Evolutionary conservation across 352 stramenopile species (phyloP).

Genomic region (Globisporangium irregulare): DNA sequence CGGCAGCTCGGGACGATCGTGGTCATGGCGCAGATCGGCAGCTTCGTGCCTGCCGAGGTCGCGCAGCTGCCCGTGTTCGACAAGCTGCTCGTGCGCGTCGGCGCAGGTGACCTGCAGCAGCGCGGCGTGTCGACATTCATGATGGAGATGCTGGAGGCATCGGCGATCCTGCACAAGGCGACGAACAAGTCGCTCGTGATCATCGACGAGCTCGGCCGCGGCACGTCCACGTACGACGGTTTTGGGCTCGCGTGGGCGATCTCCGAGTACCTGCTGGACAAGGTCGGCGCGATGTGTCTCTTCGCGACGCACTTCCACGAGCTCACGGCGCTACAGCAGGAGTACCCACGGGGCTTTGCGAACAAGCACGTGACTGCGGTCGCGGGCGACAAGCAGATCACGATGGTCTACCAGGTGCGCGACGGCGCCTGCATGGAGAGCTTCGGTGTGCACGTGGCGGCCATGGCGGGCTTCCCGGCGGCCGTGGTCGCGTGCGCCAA

Average conservation of each 20-base stretch:
- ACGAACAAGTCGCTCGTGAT: slow-evolving; percentile 96
- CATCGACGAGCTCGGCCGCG: slow-evolving; percentile 98
- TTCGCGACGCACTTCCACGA: slow-evolving; percentile 99
- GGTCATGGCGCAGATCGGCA: slow-evolving; percentile 96
- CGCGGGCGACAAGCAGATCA: slow-evolving; percentile 75
- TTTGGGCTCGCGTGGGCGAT: slow-evolving; percentile 98
- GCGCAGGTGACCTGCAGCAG: slow-evolving; percentile 96
- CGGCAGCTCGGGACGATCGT: slow-evolving; percentile 93
- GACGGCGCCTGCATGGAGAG: slow-evolving; percentile 96
- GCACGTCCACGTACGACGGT: slow-evolving; percentile 98
- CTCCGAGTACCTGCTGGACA: slow-evolving; percentile 94
- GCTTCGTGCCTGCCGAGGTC: slow-evolving; percentile 93
- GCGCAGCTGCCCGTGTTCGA: slow-evolving; percentile 95
- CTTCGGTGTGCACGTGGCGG: slow-evolving; percentile 98
- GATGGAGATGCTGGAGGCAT: slow-evolving; percentile 99
- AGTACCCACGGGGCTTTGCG: slow-evolving; percentile 67
- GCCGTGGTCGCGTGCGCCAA: slow-evolving; percentile 93
- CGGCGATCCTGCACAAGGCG: slow-evolving; percentile 94
- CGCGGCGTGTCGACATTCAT: slow-evolving; percentile 99
- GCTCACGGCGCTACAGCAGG: slow-evolving; percentile 91
- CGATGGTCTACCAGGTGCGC: slow-evolving; percentile 92
- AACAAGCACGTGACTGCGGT: slow-evolving; percentile 98
- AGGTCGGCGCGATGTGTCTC: slow-evolving; percentile 83
- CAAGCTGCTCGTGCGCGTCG: slow-evolving; percentile 95
- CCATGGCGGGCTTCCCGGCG: slow-evolving; percentile 95